These are phyloP conservation scores for Tarenaya hassleriana DNA, from an alignment of 345 rosid species.

Conservation along the genomic window DNA sequence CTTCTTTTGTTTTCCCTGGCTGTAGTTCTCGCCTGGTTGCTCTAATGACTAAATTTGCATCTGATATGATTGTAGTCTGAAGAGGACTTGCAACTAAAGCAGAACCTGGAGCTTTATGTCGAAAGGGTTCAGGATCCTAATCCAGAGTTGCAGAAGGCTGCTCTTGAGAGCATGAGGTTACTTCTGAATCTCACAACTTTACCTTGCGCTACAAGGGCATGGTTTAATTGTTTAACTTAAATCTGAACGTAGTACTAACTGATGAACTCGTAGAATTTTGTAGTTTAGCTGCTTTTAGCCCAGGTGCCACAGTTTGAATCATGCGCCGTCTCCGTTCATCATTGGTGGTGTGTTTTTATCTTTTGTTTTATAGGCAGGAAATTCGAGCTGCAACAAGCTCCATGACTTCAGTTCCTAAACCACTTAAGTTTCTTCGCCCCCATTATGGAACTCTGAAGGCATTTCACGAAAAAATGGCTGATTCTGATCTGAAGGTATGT, in stretches of 20 bases:
- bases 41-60: conserved; percentile 4
- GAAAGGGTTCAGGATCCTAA: conserved; percentile 93
- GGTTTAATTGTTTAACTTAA: too few relatives aligned
- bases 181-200: not conserved
- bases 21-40: not conserved
- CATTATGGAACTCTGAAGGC: conserved; percentile 86
- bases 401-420: conserved; percentile 98
- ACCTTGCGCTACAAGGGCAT: too few relatives aligned
- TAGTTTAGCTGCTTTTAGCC: conserved; percentile 1
- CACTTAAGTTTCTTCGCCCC: conserved; percentile 92
- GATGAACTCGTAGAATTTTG: not conserved
- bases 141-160: conserved; percentile 77
- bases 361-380: conserved; percentile 56
- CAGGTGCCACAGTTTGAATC: not conserved
- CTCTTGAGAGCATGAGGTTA: conserved; percentile 96
- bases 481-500: conserved; percentile 63
- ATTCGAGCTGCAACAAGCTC: conserved; percentile 90
- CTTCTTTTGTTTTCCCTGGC: not conserved
- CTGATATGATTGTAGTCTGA: conserved; percentile 55
- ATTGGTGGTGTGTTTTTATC: conserved; percentile 1
- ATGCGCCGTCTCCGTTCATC: not conserved
- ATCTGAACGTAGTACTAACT: too few relatives aligned
- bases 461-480: conserved; percentile 56
- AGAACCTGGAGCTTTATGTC: conserved; percentile 87
- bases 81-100: conserved; percentile 88